Percentiles rank a stretch among this genome's conserved stretches.
Conservation (phyloP, 441 rosid genomes). For the Sinapis alba region DNA sequence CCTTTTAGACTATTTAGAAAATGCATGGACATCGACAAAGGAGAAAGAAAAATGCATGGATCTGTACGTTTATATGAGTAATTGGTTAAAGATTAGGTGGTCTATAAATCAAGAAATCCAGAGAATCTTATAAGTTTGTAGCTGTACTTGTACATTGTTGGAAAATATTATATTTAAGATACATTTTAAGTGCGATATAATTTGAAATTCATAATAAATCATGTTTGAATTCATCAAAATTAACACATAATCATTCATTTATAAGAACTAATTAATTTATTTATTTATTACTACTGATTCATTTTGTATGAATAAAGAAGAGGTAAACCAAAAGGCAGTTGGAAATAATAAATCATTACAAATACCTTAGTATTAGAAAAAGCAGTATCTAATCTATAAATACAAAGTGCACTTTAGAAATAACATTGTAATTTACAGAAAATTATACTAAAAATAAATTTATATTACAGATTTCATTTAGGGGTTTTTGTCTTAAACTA, state of each 20-base stretch:
- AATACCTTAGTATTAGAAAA: no score
- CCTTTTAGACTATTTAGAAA: neutral
- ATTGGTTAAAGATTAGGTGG: neutral
- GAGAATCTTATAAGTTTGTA: neutral
- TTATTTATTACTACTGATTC: neutral
- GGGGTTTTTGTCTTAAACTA: no score
- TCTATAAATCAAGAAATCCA: neutral
- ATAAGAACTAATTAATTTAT: neutral
- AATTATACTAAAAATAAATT: no score
- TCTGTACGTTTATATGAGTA: neutral
- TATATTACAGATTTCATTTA: no score
- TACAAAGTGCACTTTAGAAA: no score
- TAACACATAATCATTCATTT: neutral
- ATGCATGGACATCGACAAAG: neutral
- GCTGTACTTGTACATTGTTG: neutral
- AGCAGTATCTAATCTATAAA: no score
- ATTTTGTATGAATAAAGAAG: neutral
- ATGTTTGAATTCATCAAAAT: neutral
- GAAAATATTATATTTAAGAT: neutral
- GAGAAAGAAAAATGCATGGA: neutral
- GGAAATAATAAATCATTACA: neutral
- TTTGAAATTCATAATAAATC: neutral
- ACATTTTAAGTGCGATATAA: neutral
- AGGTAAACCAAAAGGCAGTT: neutral
- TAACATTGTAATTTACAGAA: no score